Evolutionary conservation across 306 rosid genomes (phyloP).

Genomic region (Canavalia ensiformis): DNA sequence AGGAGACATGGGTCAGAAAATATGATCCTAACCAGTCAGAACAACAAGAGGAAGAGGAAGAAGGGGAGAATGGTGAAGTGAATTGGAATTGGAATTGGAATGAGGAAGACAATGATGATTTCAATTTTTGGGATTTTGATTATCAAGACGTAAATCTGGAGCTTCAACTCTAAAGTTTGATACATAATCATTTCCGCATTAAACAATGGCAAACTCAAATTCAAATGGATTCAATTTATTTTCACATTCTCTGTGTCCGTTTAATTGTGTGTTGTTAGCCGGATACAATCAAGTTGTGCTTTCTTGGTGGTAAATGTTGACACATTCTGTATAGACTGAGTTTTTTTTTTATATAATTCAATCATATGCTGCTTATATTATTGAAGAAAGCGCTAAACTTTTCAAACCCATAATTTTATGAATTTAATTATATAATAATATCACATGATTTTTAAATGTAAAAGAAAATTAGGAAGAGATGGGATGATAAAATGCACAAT

Average conservation of each 20-base stretch:
- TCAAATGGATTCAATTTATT: neutral
- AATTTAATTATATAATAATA: neutral
- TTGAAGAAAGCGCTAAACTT: neutral
- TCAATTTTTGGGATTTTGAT: neutral
- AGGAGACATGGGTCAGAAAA: neutral
- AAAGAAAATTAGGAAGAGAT: neutral
- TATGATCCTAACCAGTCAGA: neutral
- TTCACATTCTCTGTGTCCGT: neutral
- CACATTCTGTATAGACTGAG: too few relatives aligned
- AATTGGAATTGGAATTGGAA: too few relatives aligned
- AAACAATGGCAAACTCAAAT: neutral
- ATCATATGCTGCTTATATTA: neutral
- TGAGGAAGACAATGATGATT: neutral
- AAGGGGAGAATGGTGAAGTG: too few relatives aligned
- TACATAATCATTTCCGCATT: neutral
- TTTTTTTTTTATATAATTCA: neutral
- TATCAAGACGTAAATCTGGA: slow-evolving; percentile 11
- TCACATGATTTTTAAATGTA: neutral
- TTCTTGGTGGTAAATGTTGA: neutral
- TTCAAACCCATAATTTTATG: neutral
- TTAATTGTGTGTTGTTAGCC: neutral
- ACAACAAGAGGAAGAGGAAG: neutral
- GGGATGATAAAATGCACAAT: neutral
- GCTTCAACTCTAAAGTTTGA: slow-evolving; percentile 30
- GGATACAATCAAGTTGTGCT: neutral